phyloP scores from a whole-genome alignment of 2,329 filamentous ascomycete genomes.

The Chaetomiaceae sp. region DNA sequence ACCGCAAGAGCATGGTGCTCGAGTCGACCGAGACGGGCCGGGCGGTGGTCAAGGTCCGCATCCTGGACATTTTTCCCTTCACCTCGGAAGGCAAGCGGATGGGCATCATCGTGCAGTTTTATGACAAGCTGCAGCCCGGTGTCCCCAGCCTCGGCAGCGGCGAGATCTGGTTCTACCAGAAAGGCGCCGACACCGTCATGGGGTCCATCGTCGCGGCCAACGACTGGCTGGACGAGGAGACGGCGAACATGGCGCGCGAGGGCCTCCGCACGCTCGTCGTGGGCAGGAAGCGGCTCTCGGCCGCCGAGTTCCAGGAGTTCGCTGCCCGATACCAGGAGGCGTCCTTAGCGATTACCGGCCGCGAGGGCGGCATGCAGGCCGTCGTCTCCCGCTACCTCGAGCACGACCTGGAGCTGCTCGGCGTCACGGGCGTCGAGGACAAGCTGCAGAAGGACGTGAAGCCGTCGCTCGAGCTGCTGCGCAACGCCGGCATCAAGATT shows the following conservation, averaged over 20 bases:
- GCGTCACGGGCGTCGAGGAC: conserved; percentile 97
- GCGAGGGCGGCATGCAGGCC: conserved; percentile 74
- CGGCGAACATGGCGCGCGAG: conserved; percentile 98
- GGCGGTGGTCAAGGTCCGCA: conserved; percentile 74
- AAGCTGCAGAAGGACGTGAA: conserved; percentile 95
- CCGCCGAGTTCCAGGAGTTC: conserved; percentile 76
- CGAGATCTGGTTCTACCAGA: conserved; percentile 98
- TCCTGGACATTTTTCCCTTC: conserved; percentile 93
- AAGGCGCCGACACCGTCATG: conserved; percentile 98
- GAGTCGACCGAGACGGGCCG: conserved; percentile 69
- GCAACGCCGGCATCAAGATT: conserved; percentile 97
- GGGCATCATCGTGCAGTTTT: conserved; percentile 91
- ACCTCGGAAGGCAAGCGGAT: conserved; percentile 97
- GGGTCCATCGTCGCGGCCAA: conserved; percentile 89
- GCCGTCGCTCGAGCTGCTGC: conserved; percentile 84
- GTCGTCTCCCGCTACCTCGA: conserved; percentile 80
- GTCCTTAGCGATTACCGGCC: conserved; percentile 69
- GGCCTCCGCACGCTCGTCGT: conserved; percentile 90
- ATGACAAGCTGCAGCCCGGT: conserved; percentile 49
- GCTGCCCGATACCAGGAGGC: conserved; percentile 68
- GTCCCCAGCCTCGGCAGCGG: conserved; percentile 47
- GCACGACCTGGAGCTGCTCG: conserved; percentile 80
- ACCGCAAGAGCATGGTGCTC: conserved; percentile 78
- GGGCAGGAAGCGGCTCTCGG: conserved; percentile 79
- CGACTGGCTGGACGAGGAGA: conserved; percentile 98